These are phyloP conservation scores for Pseudonitzschia delicatissima DNA, from an alignment of 108 stramenopile species.

Conservation along the genomic window DNA sequence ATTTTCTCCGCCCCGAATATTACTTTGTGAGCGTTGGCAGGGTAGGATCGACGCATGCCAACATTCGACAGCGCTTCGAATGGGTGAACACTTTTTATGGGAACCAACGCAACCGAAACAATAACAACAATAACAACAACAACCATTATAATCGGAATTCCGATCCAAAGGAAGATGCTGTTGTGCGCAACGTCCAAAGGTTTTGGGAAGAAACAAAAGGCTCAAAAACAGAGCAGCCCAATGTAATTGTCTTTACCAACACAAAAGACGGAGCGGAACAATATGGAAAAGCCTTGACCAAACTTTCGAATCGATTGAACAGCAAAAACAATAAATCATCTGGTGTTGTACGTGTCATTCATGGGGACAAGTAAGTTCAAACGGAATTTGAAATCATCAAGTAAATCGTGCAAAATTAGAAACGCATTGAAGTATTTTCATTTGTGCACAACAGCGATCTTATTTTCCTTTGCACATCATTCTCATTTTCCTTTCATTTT, in stretches of 20 bases:
- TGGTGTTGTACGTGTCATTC: constrained; percentile 15
- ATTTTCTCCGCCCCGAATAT: constrained; percentile 39
- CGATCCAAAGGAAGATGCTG: constrained; percentile 10
- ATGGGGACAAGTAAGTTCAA: constrained; percentile 26
- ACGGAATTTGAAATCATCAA: background rate
- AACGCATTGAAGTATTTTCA: too few species aligned
- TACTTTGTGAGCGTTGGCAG: constrained; percentile 27
- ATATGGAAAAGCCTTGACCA: constrained; percentile 11
- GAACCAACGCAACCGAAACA: background rate
- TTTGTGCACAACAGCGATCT: too few species aligned
- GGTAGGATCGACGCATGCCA: constrained; percentile 13
- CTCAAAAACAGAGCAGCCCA: constrained; percentile 7
- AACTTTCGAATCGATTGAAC: background rate
- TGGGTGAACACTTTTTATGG: constrained; percentile 10
- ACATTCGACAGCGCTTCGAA: constrained; percentile 18
- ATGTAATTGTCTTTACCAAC: constrained; percentile 29
- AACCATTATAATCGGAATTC: background rate
- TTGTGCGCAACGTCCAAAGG: constrained; percentile 13
- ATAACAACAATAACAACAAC: background rate
- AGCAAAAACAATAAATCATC: background rate
- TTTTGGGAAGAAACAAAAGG: constrained; percentile 9
- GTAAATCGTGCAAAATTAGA: too few species aligned
- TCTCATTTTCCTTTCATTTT: too few species aligned
- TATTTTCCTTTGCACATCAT: too few species aligned
- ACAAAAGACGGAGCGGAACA: constrained; percentile 23